Conservation (phyloP, 805 yeast species). For the Suhomyces kilbournensis region DNA sequence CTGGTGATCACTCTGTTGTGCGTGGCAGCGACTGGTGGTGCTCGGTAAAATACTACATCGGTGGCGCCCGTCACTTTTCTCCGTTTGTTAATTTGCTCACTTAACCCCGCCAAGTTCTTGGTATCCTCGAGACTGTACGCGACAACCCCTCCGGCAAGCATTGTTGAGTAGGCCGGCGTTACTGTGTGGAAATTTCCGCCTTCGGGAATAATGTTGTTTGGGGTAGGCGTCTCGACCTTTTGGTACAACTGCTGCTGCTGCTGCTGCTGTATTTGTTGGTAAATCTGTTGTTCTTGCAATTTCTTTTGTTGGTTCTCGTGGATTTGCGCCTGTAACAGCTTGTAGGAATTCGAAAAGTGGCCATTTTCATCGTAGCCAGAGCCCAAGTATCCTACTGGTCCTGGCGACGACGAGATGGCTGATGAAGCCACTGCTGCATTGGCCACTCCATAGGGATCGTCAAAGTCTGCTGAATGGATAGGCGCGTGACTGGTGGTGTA, state of each 20-base stretch:
- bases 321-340: conserved; percentile 14
- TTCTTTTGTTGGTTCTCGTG: conserved; percentile 14
- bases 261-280: conserved; percentile 15
- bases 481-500: conserved; percentile 14
- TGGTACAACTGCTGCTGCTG: conserved; percentile 14
- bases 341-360: conserved; percentile 13
- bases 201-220: conserved; percentile 10
- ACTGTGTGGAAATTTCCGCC: conserved; percentile 25
- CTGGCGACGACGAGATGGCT: background rate
- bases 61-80: conserved; percentile 10
- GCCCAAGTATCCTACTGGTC: background rate
- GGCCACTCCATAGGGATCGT: background rate
- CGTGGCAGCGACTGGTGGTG: conserved; percentile 53
- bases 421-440: background rate
- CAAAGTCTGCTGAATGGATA: conserved; percentile 14
- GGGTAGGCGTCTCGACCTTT: conserved; percentile 11
- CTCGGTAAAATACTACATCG: conserved; percentile 58
- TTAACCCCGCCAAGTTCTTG: conserved; percentile 14
- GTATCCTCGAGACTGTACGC: conserved; percentile 28
- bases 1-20: conserved; percentile 24
- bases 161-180: conserved; percentile 33
- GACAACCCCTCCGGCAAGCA: conserved; percentile 38
- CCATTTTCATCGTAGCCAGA: background rate
- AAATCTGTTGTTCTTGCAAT: conserved; percentile 12
- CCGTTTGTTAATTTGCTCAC: conserved; percentile 25